A percentile compares a stretch with the other conserved stretches of the same genome.
These are phyloP conservation scores for Debaryomyces prosopidis DNA, from an alignment of 805 yeast species.

Conservation along the genomic window DNA sequence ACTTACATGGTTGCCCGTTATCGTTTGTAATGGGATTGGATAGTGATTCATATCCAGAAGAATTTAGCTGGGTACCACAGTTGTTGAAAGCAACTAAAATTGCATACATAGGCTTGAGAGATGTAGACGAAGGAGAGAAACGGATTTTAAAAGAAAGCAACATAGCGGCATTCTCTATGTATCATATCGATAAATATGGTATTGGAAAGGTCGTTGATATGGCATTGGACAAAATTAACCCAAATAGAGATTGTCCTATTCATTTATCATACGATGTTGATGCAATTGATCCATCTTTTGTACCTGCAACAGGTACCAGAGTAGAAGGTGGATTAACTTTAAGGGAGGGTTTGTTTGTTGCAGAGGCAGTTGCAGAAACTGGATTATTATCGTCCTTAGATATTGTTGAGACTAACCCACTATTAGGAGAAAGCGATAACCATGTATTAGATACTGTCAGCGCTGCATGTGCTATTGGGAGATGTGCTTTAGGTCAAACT, in stretches of 20 bases:
- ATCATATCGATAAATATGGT: conserved; percentile 92
- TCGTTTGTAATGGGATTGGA: conserved; percentile 86
- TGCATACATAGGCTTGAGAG: conserved; percentile 93
- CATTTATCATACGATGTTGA: conserved; percentile 95
- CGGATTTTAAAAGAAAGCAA: conserved; percentile 65
- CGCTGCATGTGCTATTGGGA: conserved; percentile 86
- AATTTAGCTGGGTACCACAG: conserved; percentile 79
- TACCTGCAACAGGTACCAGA: conserved; percentile 97
- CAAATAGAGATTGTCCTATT: conserved; percentile 65
- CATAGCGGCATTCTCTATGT: conserved; percentile 90
- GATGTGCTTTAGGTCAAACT: conserved; percentile 95
- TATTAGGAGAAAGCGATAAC: conserved; percentile 71
- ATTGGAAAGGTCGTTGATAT: conserved; percentile 87
- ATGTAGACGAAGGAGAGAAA: conserved; percentile 86
- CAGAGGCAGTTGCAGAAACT: conserved; percentile 88
- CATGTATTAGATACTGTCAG: conserved; percentile 83
- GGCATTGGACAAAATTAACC: conserved; percentile 82
- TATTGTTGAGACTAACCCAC: conserved; percentile 92
- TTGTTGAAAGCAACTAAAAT: conserved; percentile 66
- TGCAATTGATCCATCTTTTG: conserved; percentile 91
- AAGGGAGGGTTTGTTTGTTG: conserved; percentile 90
- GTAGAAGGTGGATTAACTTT: conserved; percentile 94
- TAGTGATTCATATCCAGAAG: conserved; percentile 63
- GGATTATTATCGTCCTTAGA: conserved; percentile 89
- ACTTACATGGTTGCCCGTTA: conserved; percentile 95